Base-by-base conservation (phyloP, 2,329 filamentous ascomycete genomes). In the Cladosporium sp. region DNA sequence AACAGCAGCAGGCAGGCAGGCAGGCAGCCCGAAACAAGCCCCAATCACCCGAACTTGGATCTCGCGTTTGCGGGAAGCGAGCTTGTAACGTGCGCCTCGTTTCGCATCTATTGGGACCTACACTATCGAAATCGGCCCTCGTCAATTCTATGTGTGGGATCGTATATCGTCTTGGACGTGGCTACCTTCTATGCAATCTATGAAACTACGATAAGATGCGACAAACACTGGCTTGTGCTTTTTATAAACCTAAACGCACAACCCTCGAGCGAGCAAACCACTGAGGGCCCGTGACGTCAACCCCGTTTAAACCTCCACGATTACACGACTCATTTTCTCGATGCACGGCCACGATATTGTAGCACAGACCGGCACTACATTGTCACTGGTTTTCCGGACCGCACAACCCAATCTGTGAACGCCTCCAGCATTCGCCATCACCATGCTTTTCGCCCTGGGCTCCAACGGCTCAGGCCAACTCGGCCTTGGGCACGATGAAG, bases 381-480 rank as follows among this genome's bases (percentile, higher is more conserved):
- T 46, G 21, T 46, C 4, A 13, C 39, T 46, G 39, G 18, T 23
- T 46, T 46, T 46, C 39, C 39, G 39, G 26, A 32, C 26, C 26
- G 26, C 26, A 18, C 14, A 28, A 28, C 51, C 30, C 51, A 30
- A 54, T n/a, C 16, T 28, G 8, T 57, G n/a, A 21, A 23, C 25
- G 11, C 54, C n/a, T 25, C 18, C 16, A 39, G 51, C 23, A n/a
- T 23, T 11, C n/a, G 64, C 57, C 13, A 46, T 14, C 13, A 53
- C 11, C 30, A 66, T 67, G 63, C 65, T 70, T 30, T 73, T 68
- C 62, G 74, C 72, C 48, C 71, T 85, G 53, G 84, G 84, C 28
- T 85, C 83, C 10, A 86, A 86, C 69, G 81, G 82, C 36, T 79
- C 79, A 57, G 79, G 81, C 23, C 84, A 86, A 71, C 79, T 86